A percentile compares a stretch with the other conserved stretches of the same genome.
Evolutionary conservation across 2,329 filamentous ascomycete species (phyloP).

Genomic region (Bipolaris oryzae): DNA sequence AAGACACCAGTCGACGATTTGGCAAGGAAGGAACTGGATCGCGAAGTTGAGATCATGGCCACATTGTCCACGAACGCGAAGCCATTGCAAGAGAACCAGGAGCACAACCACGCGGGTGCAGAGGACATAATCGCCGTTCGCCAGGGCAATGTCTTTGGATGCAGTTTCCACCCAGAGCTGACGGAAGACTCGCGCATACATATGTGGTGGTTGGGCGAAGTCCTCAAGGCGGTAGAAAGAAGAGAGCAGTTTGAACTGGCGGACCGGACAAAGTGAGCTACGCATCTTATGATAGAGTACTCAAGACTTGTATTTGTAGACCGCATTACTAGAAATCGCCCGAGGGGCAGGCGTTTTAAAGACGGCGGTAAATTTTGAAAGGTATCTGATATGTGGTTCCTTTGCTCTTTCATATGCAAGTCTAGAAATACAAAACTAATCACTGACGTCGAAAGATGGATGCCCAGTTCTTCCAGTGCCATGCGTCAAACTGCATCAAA

Average conservation of each 20-base stretch:
- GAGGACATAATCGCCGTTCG: slow-evolving; percentile 83
- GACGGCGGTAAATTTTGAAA: slow-evolving; percentile 4
- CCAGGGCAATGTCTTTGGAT: slow-evolving; percentile 91
- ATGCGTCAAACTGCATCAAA: neutral
- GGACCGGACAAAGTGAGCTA: slow-evolving; percentile 29
- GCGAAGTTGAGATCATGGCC: slow-evolving; percentile 64
- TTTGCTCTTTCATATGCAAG: neutral
- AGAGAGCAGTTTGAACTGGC: slow-evolving; percentile 42
- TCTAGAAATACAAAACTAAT: slow-evolving; percentile 3
- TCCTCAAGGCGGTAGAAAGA: slow-evolving; percentile 49
- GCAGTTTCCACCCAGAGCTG: slow-evolving; percentile 93
- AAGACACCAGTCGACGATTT: slow-evolving; percentile 54
- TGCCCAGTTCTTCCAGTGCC: slow-evolving; percentile 28
- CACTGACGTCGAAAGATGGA: slow-evolving; percentile 9
- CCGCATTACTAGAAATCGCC: neutral
- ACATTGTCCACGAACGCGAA: slow-evolving; percentile 60
- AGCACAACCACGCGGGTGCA: slow-evolving; percentile 53
- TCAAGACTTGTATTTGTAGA: neutral
- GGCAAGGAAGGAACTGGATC: slow-evolving; percentile 53
- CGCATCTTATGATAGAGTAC: neutral
- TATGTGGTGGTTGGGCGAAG: slow-evolving; percentile 86
- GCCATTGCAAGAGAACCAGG: slow-evolving; percentile 54
- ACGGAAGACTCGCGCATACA: slow-evolving; percentile 89
- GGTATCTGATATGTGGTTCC: slow-evolving; percentile 4
- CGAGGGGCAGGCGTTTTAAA: slow-evolving; percentile 18